Evolutionary conservation across 2,329 filamentous ascomycete genomes (phyloP).

Genomic region (Phyllosticta ampelicida): DNA sequence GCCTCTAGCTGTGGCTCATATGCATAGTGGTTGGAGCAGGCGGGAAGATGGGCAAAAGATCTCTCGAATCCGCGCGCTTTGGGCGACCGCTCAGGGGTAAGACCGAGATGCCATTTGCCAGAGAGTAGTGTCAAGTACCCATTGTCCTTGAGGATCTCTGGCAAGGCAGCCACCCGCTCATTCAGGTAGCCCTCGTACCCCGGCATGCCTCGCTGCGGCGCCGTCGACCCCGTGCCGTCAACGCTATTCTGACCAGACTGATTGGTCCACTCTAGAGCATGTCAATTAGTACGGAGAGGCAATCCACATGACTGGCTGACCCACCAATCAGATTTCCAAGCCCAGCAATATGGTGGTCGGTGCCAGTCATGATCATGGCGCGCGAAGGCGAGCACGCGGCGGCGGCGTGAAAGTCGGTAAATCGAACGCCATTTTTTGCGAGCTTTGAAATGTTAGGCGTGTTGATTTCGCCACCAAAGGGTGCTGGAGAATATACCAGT

Average conservation of each 20-base stretch:
- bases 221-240: conserved; percentile 40
- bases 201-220: conserved; percentile 46
- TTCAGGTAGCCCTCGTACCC: conserved; percentile 57
- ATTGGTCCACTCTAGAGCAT: conserved; percentile 41
- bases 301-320: neutral
- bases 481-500: conserved; percentile 21
- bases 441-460: conserved; percentile 48
- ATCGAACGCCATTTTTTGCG: conserved; percentile 40
- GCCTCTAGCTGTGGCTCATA: conserved; percentile 38
- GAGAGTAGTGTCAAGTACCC: conserved; percentile 52
- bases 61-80: conserved; percentile 48
- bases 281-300: neutral
- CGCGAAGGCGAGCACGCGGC: conserved; percentile 54
- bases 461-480: conserved; percentile 50
- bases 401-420: conserved; percentile 55
- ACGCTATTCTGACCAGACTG: conserved; percentile 39
- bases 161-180: conserved; percentile 45
- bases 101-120: conserved; percentile 50
- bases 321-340: conserved; percentile 34
- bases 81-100: conserved; percentile 47
- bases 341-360: conserved; percentile 49
- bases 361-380: conserved; percentile 57
- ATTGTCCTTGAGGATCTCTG: conserved; percentile 47
- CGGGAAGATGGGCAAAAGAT: conserved; percentile 48
- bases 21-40: conserved; percentile 39